Conservation (phyloP, 192 early-diverging fungal species). For the Umbelopsis sp. region DNA sequence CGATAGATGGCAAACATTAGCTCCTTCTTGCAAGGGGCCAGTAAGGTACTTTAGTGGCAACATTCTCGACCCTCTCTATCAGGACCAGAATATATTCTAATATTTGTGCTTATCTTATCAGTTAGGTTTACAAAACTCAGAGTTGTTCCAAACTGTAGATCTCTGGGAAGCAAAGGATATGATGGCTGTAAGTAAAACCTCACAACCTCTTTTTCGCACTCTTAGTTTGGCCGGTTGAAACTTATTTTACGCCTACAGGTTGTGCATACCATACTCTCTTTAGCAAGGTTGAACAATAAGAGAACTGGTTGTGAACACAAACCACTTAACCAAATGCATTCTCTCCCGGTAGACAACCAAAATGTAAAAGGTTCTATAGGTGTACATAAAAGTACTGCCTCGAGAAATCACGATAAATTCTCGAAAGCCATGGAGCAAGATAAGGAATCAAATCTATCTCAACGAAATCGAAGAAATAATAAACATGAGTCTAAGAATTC, state of each 20-base stretch:
- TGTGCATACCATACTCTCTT: slow-evolving; percentile 28
- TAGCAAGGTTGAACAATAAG: slow-evolving; percentile 26
- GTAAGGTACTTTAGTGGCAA: slow-evolving; percentile 16
- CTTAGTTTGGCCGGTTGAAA: neutral
- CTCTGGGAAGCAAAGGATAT: slow-evolving; percentile 83
- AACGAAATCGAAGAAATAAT: neutral
- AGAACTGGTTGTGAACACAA: neutral
- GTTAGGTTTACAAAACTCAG: slow-evolving; percentile 75
- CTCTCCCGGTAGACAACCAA: neutral
- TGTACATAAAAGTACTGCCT: neutral
- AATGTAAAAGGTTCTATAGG: neutral
- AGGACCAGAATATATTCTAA: slow-evolving; percentile 15
- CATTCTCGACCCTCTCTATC: slow-evolving; percentile 11
- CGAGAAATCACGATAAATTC: neutral
- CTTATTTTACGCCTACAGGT: slow-evolving; percentile 16
- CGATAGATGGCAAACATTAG: slow-evolving; percentile 81
- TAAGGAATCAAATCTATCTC: neutral
- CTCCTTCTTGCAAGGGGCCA: slow-evolving; percentile 72
- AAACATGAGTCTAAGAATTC: neutral
- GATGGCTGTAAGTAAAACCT: slow-evolving; percentile 47
- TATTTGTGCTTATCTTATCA: slow-evolving; percentile 25
- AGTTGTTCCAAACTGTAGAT: slow-evolving; percentile 84
- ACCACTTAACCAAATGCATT: neutral
- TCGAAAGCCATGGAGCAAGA: neutral
- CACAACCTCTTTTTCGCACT: neutral